These are phyloP conservation scores for Phytopythium mirpurense DNA, from an alignment of 352 stramenopile species.

Conservation along the genomic window DNA sequence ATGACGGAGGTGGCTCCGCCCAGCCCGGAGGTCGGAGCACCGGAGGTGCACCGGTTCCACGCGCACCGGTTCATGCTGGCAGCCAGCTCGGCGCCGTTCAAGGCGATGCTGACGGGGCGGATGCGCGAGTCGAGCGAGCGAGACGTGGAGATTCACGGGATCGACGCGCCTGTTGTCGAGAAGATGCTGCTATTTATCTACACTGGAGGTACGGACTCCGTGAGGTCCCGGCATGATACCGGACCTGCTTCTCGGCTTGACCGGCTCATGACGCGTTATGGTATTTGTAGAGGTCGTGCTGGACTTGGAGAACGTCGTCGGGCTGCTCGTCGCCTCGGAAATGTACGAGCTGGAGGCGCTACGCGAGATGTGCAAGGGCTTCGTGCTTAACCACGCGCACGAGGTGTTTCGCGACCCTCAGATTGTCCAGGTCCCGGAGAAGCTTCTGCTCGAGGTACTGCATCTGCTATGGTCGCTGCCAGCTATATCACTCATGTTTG, in stretches of 20 bases:
- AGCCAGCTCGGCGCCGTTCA: constrained; percentile 77
- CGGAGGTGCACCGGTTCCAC: constrained; percentile 31
- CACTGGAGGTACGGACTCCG: constrained; percentile 43
- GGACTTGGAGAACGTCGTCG: constrained; percentile 65
- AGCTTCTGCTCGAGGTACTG: constrained; percentile 75
- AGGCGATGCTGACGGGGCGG: constrained; percentile 74
- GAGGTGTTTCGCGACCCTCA: constrained; percentile 75
- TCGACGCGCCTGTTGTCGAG: constrained; percentile 56
- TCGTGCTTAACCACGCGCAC: constrained; percentile 75
- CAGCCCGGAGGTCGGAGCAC: constrained; percentile 1
- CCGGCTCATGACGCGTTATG: background rate
- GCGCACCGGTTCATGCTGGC: constrained; percentile 81
- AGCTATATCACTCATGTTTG: constrained; percentile 1
- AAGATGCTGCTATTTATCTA: constrained; percentile 87
- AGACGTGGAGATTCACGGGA: constrained; percentile 66
- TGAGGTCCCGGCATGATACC: too few species aligned
- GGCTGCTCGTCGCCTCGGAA: constrained; percentile 68
- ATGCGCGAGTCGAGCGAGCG: constrained; percentile 73
- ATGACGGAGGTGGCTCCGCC: background rate
- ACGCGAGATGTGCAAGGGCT: constrained; percentile 79
- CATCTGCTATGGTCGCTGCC: too few species aligned
- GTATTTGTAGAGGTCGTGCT: constrained; percentile 51
- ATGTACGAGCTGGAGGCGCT: constrained; percentile 81
- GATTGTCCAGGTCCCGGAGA: constrained; percentile 76
- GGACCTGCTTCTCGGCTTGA: too few species aligned